Evolutionary conservation across 2,329 filamentous ascomycete species (phyloP).

Genomic region (Arthrocladium fulminans): DNA sequence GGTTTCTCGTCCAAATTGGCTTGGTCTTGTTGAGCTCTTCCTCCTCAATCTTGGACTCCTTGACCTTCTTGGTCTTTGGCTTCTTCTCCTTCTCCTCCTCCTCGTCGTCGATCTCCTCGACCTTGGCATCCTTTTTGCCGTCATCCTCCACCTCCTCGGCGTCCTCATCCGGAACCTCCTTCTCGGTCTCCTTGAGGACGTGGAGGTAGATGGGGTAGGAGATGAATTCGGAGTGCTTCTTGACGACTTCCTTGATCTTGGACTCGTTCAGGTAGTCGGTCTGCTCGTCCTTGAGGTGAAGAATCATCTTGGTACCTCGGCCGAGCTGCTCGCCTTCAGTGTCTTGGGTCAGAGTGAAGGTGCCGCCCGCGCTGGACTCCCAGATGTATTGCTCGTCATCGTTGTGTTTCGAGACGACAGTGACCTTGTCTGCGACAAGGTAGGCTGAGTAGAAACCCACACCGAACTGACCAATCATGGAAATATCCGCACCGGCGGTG

Average conservation of each 20-base stretch:
- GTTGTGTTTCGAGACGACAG: conserved; percentile 96
- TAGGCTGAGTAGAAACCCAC: conserved; percentile 99
- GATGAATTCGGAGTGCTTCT: conserved; percentile 99
- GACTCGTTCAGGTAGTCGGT: conserved; percentile 94
- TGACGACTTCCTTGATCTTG: conserved; percentile 99
- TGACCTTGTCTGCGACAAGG: conserved; percentile 94
- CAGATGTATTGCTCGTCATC: conserved; percentile 99
- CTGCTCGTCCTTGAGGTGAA: conserved; percentile 99
- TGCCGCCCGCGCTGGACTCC: conserved; percentile 95
- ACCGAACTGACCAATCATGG: conserved; percentile 99
- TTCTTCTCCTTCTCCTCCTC: conserved; percentile 80
- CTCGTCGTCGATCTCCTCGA: conserved; percentile 83
- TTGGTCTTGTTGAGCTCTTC: conserved; percentile 99
- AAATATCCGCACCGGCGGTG: conserved; percentile 95
- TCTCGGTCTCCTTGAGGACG: conserved; percentile 98
- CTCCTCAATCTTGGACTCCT: conserved; percentile 97
- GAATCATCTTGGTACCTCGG: conserved; percentile 94
- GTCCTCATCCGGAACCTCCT: conserved; percentile 94
- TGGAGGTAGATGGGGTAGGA: conserved; percentile 99
- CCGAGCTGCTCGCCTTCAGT: conserved; percentile 84
- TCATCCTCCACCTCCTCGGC: conserved; percentile 57
- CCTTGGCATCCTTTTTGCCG: conserved; percentile 72
- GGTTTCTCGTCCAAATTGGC: conserved; percentile 99
- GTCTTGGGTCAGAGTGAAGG: conserved; percentile 86
- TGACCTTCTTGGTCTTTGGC: conserved; percentile 98